phyloP scores from a whole-genome alignment of 176 grass and related monocot species.

The Bromus sterilis region DNA sequence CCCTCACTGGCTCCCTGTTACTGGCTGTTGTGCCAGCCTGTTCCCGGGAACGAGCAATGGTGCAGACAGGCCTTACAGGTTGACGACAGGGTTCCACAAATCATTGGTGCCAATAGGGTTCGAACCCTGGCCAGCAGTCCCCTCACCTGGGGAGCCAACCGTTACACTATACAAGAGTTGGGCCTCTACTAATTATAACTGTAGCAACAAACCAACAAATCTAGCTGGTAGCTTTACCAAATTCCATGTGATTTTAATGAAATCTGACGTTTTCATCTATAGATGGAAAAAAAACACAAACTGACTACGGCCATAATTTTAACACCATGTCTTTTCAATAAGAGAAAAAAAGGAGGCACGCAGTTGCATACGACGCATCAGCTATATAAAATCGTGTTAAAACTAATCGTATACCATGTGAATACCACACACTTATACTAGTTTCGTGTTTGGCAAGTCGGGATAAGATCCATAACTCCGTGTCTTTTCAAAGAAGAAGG shows the following conservation, averaged over 20 bases:
- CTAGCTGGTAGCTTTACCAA: neutral
- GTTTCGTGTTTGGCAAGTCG: neutral
- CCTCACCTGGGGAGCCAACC: no score
- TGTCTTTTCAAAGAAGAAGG: neutral
- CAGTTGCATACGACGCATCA: neutral
- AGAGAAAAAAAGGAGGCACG: neutral
- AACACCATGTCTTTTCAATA: no score
- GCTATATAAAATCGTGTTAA: neutral
- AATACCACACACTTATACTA: neutral
- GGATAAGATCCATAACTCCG: neutral
- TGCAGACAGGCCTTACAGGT: no score
- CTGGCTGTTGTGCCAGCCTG: no score
- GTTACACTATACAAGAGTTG: neutral
- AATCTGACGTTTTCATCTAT: neutral
- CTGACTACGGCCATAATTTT: neutral
- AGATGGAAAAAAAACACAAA: neutral
- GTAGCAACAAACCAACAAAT: neutral
- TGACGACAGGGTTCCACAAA: no score
- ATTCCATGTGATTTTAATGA: neutral
- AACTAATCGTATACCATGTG: neutral
- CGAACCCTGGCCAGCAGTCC: no score
- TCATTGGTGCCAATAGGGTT: no score
- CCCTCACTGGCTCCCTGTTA: no score
- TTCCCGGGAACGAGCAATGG: no score
- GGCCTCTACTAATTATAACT: neutral